Conservation (phyloP, 2,329 filamentous ascomycete species). For the Xylariales sp. region DNA sequence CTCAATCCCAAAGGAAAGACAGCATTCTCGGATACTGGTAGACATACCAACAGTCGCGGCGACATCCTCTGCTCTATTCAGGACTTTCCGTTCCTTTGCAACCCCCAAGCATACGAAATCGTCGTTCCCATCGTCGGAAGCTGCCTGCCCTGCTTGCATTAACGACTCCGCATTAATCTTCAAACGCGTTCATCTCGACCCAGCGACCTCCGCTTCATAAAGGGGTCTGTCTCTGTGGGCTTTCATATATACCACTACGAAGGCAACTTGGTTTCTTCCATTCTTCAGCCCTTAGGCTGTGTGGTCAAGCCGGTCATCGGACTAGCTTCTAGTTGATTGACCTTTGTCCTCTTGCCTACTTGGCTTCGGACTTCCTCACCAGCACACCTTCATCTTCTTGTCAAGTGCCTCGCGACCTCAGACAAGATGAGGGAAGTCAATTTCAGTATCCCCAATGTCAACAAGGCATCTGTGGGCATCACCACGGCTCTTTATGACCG, state of each 20-base stretch:
- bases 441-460: conserved; percentile 98
- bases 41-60: no score
- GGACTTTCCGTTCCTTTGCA: no score
- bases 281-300: no score
- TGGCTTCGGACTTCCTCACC: no score
- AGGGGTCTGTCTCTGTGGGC: conserved; percentile 16
- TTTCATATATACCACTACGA: conserved; percentile 22
- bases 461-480: conserved; percentile 98
- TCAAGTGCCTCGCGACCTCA: neutral
- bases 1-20: no score
- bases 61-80: no score
- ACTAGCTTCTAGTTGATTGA: no score
- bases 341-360: no score
- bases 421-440: conserved; percentile 96
- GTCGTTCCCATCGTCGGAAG: conserved; percentile 13
- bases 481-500: conserved; percentile 97
- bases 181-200: conserved; percentile 18
- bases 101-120: no score
- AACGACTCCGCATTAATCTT: conserved; percentile 20
- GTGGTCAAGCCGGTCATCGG: no score
- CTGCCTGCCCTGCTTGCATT: conserved; percentile 16
- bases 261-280: no score
- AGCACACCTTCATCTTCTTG: neutral
- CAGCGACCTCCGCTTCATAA: conserved; percentile 10
- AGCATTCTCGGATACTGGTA: no score